Evolutionary conservation across 2,329 filamentous ascomycete species (phyloP), one percentile per base, ranked within the genome.

Genomic region (Colletotrichum sp.): DNA sequence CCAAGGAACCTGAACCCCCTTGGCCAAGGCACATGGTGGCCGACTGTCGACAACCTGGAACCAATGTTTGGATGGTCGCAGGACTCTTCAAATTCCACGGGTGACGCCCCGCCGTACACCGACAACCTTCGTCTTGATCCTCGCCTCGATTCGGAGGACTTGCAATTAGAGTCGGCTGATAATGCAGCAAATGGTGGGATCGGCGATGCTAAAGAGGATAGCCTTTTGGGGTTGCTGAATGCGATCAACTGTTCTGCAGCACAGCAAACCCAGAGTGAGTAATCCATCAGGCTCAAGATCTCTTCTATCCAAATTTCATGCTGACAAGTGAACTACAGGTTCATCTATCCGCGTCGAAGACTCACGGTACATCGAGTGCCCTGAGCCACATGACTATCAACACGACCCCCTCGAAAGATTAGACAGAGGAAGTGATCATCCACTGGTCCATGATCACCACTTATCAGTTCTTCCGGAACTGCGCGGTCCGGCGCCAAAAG

Each of bases 1-100:
- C 61, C 6, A 72, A 67, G 34, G 52, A 72, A 55, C 62, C 70
- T 5, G n/a, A 34, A 16, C 70, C 62, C 12, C 61, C 52, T 30
- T 72, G 62, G 52, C 8, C 48, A 67, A 7, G 7, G 16, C n/a
- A 16, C 34, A 25, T 48, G 36, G 52, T 28, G 13, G 27, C 15
- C 62, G 28, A 4, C 52, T 58, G 6, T 30, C n/a, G 13, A 32
- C 30, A 18, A 22, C 2, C 32, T 34, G 15, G 10, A 67, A 16
- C 52, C 52, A 25, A 67, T 67, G 52, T 60, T 72, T 25, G 15
- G n/a, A 8, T 72, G 52, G 70, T 8, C 18, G 18, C 34, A n/a
- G 30, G 34, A 48, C 16, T 16, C 36, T 25, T 28, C 55, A 58
- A 30, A 67, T 22, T 1, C 18, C 8, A 18, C 4, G 43, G 48